A percentile compares a stretch with the other conserved stretches of the same genome.
phyloP scores from a whole-genome alignment of 352 stramenopile genomes.

The Pythium phragmitis region DNA sequence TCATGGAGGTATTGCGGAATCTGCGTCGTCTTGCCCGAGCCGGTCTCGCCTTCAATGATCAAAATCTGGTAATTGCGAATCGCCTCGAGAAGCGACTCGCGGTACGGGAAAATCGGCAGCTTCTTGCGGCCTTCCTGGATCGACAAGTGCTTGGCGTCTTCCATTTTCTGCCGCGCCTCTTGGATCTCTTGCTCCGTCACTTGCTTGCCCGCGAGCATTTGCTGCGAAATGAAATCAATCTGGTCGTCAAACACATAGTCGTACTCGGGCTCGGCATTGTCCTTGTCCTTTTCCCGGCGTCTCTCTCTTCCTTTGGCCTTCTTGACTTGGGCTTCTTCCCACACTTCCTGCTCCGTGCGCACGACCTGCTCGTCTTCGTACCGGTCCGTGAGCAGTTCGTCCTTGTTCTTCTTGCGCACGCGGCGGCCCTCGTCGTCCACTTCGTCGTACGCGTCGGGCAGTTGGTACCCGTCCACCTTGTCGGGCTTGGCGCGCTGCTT shows the following conservation, averaged over 20 bases:
- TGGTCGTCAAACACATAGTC: slow-evolving; percentile 98
- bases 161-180: slow-evolving; percentile 66
- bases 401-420: slow-evolving; percentile 90
- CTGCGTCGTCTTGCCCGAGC: slow-evolving; percentile 98
- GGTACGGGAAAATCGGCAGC: slow-evolving; percentile 97
- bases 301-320: slow-evolving; percentile 72
- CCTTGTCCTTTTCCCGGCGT: slow-evolving; percentile 62
- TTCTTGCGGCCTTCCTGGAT: slow-evolving; percentile 95
- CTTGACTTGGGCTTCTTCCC: slow-evolving; percentile 96
- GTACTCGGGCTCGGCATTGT: slow-evolving; percentile 85
- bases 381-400: slow-evolving; percentile 92
- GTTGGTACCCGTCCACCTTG: slow-evolving; percentile 88
- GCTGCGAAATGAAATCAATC: slow-evolving; percentile 98
- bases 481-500: slow-evolving; percentile 58
- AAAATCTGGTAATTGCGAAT: slow-evolving; percentile 93
- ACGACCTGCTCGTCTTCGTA: slow-evolving; percentile 92
- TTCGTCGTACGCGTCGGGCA: slow-evolving; percentile 96
- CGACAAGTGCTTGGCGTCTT: slow-evolving; percentile 88
- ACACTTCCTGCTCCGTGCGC: slow-evolving; percentile 98
- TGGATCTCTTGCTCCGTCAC: slow-evolving; percentile 82
- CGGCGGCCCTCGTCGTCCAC: slow-evolving; percentile 87
- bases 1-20: slow-evolving; percentile 98
- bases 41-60: slow-evolving; percentile 91
- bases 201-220: slow-evolving; percentile 85
- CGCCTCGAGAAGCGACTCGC: slow-evolving; percentile 96